Percentiles rank a stretch among this genome's conserved stretches.
Conservation (phyloP, 2,329 filamentous ascomycete species). For the Neonectria ditissima region DNA sequence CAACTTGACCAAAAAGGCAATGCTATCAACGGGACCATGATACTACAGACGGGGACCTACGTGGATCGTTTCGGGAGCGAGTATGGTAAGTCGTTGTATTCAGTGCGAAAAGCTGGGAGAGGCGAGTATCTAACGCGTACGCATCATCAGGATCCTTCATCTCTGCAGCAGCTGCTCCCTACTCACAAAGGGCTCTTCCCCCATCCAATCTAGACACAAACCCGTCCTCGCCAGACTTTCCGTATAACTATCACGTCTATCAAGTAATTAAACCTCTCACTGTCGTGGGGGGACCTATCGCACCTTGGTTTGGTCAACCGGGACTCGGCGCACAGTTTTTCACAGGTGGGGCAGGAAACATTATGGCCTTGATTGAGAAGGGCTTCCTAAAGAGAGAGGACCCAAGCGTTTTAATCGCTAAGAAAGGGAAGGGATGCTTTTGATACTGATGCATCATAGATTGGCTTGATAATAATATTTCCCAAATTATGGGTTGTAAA, state of each 20-base stretch:
- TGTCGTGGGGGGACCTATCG: conserved; percentile 59
- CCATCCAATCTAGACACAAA: conserved; percentile 58
- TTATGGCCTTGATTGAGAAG: conserved; percentile 34
- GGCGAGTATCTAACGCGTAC: too few relatives aligned
- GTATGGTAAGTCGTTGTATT: conserved; percentile 47
- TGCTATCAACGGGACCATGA: conserved; percentile 56
- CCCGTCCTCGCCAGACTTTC: conserved; percentile 47
- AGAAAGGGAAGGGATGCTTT: not conserved
- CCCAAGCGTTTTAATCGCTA: conserved; percentile 31
- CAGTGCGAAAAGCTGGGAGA: too few relatives aligned
- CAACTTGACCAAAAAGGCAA: conserved; percentile 48
- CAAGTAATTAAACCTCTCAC: conserved; percentile 54
- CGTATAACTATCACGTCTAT: conserved; percentile 64
- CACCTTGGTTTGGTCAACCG: conserved; percentile 63
- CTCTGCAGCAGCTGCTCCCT: conserved; percentile 58
- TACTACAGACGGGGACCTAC: conserved; percentile 54
- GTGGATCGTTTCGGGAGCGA: conserved; percentile 63
- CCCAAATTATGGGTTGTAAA: too few relatives aligned
- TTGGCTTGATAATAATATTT: too few relatives aligned
- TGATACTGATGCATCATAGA: not conserved
- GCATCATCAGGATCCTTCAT: conserved; percentile 53
- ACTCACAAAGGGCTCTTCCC: conserved; percentile 59
- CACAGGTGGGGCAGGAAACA: conserved; percentile 45
- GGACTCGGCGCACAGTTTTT: conserved; percentile 55
- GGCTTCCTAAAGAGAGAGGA: conserved; percentile 34